A percentile compares a stretch with the other conserved stretches of the same genome.
phyloP scores from a whole-genome alignment of 495 filamentous ascomycete species.

The Tuber melanosporum region DNA sequence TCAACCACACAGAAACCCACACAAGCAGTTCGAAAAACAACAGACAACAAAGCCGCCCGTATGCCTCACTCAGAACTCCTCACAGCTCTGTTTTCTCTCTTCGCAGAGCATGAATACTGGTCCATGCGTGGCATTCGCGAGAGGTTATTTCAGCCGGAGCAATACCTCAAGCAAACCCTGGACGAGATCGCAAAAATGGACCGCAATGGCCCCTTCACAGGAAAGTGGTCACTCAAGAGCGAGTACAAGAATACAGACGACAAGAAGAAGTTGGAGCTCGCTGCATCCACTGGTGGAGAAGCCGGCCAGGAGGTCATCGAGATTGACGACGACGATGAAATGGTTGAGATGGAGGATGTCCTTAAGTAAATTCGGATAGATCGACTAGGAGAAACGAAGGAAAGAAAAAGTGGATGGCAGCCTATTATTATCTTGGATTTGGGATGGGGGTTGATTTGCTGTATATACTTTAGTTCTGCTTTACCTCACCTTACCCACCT shows the following conservation, averaged over 20 bases:
- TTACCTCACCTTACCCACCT: neutral
- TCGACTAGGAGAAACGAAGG: neutral
- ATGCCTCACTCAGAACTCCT: conserved; percentile 80
- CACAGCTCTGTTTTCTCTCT: conserved; percentile 72
- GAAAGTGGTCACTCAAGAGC: conserved; percentile 71
- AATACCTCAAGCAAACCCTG: conserved; percentile 77
- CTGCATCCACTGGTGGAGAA: conserved; percentile 50
- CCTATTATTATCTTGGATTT: neutral
- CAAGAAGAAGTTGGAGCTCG: conserved; percentile 46
- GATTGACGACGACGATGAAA: conserved; percentile 55
- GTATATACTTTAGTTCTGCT: conserved; percentile 2
- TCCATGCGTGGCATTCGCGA: conserved; percentile 71
- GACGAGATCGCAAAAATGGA: conserved; percentile 75
- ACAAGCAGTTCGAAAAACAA: conserved; percentile 44
- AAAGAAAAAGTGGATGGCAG: neutral
- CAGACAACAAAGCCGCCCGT: conserved; percentile 57
- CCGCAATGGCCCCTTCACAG: conserved; percentile 71
- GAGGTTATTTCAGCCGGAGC: conserved; percentile 73
- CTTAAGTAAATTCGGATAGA: conserved; percentile 29
- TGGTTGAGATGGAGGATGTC: conserved; percentile 71
- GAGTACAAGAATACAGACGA: conserved; percentile 55
- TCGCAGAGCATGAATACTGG: conserved; percentile 82
- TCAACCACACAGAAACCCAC: conserved; percentile 44
- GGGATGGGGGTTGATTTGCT: neutral
- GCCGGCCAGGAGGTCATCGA: conserved; percentile 44